These are phyloP conservation scores for Dioszegia aurantiaca DNA, from an alignment of 768 basidiomycete species.

Conservation along the genomic window DNA sequence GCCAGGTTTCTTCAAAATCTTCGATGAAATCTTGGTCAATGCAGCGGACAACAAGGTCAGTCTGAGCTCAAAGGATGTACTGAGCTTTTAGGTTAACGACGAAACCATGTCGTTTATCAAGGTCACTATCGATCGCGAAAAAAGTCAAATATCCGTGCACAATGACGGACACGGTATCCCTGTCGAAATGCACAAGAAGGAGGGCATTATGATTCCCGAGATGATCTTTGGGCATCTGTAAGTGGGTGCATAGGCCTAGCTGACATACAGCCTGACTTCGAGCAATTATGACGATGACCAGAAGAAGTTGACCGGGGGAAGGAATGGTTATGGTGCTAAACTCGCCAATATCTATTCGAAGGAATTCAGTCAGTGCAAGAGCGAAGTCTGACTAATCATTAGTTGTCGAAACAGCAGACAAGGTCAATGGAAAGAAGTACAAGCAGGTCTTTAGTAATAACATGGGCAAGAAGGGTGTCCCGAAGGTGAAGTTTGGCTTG, in stretches of 20 bases:
- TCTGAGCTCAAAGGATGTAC: conserved; percentile 13
- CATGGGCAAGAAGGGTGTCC: conserved; percentile 80
- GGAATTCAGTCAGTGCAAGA: conserved; percentile 64
- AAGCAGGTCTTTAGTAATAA: conserved; percentile 91
- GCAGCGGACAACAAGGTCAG: conserved; percentile 97
- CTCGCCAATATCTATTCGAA: conserved; percentile 96
- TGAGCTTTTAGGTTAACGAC: conserved; percentile 74
- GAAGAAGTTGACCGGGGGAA: conserved; percentile 96
- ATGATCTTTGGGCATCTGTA: conserved; percentile 90
- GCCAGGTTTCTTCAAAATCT: conserved; percentile 98
- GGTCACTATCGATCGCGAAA: conserved; percentile 77
- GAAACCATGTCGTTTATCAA: conserved; percentile 85
- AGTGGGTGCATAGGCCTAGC: conserved; percentile 21
- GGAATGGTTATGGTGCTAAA: conserved; percentile 98
- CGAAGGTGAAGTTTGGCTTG: conserved; percentile 58
- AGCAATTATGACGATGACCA: conserved; percentile 99
- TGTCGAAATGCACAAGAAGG: conserved; percentile 87
- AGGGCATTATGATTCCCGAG: conserved; percentile 94
- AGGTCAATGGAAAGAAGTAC: conserved; percentile 79
- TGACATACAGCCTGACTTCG: conserved; percentile 63
- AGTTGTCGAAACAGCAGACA: conserved; percentile 88
- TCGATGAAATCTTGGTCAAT: conserved; percentile 98
- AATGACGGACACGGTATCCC: conserved; percentile 97
- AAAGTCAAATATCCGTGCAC: conserved; percentile 80
- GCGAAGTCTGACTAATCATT: neutral